phyloP scores from a whole-genome alignment of 2,329 filamentous ascomycete genomes.

The Cercospora zeina region DNA sequence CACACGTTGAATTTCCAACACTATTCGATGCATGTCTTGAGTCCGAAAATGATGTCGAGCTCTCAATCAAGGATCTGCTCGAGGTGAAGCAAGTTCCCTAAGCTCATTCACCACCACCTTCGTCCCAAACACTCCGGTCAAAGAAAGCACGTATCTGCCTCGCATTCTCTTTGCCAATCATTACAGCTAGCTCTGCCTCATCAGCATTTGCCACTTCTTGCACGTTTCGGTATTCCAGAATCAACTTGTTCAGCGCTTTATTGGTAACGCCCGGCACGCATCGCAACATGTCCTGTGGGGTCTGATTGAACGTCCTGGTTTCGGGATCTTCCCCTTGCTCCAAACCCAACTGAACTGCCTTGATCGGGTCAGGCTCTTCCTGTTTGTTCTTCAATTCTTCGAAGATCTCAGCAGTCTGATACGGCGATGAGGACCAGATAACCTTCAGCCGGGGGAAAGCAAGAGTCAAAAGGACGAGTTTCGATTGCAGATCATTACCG shows the following conservation, averaged over 20 bases:
- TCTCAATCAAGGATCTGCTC: background rate
- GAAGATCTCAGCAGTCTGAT: conserved; percentile 97
- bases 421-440: conserved; percentile 90
- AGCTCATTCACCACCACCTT: conserved; percentile 35
- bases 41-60: too few relatives aligned
- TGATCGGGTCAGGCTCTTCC: conserved; percentile 84
- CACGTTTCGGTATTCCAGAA: conserved; percentile 72
- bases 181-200: conserved; percentile 66
- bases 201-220: conserved; percentile 82
- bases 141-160: conserved; percentile 81
- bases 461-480: conserved; percentile 87
- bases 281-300: conserved; percentile 87
- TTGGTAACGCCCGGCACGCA: conserved; percentile 81
- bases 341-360: conserved; percentile 79
- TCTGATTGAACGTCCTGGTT: conserved; percentile 72
- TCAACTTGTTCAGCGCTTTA: conserved; percentile 72
- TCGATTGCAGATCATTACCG: conserved; percentile 80
- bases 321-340: conserved; percentile 58
- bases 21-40: too few relatives aligned
- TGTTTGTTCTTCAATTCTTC: conserved; percentile 87
- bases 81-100: background rate
- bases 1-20: too few relatives aligned
- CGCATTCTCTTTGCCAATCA: conserved; percentile 77
- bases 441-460: conserved; percentile 87
- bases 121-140: conserved; percentile 61